phyloP scores from a whole-genome alignment of 495 filamentous ascomycete genomes.

The Tricharina praecox region DNA sequence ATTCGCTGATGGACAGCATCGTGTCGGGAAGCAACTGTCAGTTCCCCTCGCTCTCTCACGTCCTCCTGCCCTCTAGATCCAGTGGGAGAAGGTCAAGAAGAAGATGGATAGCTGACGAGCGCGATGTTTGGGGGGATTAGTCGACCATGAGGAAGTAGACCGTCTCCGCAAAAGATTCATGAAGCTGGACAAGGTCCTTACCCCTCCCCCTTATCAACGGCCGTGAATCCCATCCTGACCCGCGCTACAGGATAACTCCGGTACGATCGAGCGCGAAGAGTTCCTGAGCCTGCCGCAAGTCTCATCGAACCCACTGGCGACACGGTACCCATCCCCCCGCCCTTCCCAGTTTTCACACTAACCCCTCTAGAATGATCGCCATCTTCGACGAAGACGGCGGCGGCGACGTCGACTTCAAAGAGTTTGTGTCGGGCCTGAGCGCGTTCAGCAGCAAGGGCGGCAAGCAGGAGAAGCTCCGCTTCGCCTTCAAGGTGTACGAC shows the following conservation, averaged over 20 bases:
- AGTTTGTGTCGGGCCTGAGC: conserved; percentile 89
- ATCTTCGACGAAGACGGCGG: conserved; percentile 99
- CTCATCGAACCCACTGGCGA: conserved; percentile 91
- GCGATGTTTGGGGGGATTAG: no score
- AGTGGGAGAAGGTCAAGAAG: no score
- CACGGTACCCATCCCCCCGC: conserved; percentile 39
- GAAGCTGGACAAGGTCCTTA: conserved; percentile 88
- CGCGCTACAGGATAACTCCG: conserved; percentile 91
- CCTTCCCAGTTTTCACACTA: no score
- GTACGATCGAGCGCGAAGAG: conserved; percentile 95
- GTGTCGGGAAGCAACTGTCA: conserved; percentile 91
- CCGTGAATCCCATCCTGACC: no score
- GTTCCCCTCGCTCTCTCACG: neutral
- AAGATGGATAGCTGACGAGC: no score
- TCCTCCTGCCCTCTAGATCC: no score
- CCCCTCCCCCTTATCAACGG: conserved; percentile 1
- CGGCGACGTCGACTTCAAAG: conserved; percentile 95
- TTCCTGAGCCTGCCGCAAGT: conserved; percentile 96
- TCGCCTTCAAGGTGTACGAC: conserved; percentile 99
- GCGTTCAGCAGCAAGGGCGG: conserved; percentile 96
- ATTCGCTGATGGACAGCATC: conserved; percentile 82
- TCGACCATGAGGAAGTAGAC: conserved; percentile 93
- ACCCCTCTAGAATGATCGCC: conserved; percentile 67
- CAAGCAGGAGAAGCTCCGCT: conserved; percentile 94
- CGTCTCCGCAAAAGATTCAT: conserved; percentile 91